A percentile compares a stretch with the other conserved stretches of the same genome.
Evolutionary conservation across 192 early-diverging fungal species (phyloP).

Genomic region (Podila epicladia): DNA sequence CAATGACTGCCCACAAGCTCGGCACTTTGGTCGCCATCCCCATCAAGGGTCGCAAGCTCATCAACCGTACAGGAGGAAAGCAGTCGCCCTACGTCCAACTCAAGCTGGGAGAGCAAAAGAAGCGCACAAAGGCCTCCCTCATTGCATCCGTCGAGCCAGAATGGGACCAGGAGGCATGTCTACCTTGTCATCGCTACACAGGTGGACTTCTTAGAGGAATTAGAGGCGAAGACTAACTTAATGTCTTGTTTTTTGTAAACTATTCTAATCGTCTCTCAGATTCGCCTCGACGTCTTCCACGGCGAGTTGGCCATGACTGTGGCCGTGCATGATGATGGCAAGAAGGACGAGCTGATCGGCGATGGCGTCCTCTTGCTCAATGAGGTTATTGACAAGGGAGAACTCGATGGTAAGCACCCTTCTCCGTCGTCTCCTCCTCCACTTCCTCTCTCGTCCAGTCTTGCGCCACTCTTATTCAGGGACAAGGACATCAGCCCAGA

Average conservation of each 20-base stretch:
- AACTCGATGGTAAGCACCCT: conserved; percentile 56
- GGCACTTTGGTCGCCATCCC: conserved; percentile 45
- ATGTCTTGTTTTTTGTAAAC: background rate
- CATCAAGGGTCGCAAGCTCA: conserved; percentile 47
- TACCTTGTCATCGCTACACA: background rate
- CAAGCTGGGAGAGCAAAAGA: conserved; percentile 38
- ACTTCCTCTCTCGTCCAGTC: background rate
- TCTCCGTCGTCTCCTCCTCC: no score
- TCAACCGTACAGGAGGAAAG: conserved; percentile 42
- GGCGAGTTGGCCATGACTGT: conserved; percentile 55
- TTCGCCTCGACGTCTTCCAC: conserved; percentile 57
- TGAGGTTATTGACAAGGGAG: conserved; percentile 58
- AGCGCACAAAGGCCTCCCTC: conserved; percentile 41
- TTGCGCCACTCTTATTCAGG: background rate
- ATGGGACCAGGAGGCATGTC: conserved; percentile 52
- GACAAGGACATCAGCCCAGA: background rate
- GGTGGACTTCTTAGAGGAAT: background rate
- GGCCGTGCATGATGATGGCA: conserved; percentile 59
- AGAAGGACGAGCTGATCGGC: conserved; percentile 59
- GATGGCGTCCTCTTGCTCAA: conserved; percentile 57
- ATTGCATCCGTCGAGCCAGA: conserved; percentile 44
- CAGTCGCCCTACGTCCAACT: conserved; percentile 50
- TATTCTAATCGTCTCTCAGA: conserved; percentile 16
- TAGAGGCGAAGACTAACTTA: background rate
- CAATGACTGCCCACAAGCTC: conserved; percentile 20